phyloP scores from a whole-genome alignment of 768 basidiomycete species.

The Suillus subluteus region DNA sequence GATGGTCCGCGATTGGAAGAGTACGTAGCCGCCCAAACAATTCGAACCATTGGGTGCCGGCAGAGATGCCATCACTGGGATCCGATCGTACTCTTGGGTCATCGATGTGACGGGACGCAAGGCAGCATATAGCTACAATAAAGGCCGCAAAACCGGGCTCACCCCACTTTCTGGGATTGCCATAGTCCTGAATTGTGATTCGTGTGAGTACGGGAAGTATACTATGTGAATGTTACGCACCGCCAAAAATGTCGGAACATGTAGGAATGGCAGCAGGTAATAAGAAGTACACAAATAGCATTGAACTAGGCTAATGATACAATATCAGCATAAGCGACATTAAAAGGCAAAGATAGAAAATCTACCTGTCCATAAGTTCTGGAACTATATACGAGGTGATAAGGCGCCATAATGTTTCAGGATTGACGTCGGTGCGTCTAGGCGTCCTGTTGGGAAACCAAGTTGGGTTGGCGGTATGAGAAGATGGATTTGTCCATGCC shows the following conservation, averaged over 20 bases:
- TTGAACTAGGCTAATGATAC: constrained; percentile 63
- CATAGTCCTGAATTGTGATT: constrained; percentile 68
- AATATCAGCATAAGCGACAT: constrained; percentile 19
- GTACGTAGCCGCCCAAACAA: constrained; percentile 85
- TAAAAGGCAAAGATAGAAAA: constrained; percentile 22
- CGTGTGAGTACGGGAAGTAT: constrained; percentile 21
- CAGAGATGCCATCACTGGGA: constrained; percentile 81
- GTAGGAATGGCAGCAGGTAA: constrained; percentile 89
- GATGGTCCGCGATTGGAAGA: constrained; percentile 85
- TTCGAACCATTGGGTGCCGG: constrained; percentile 91
- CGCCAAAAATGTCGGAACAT: constrained; percentile 85
- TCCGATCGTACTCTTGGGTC: constrained; percentile 87
- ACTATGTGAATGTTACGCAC: constrained; percentile 43
- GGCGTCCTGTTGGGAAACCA: constrained; percentile 88
- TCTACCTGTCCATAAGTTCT: constrained; percentile 91
- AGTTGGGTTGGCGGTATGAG: constrained; percentile 44
- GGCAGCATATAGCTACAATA: constrained; percentile 90
- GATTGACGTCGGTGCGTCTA: constrained; percentile 77
- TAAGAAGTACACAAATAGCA: constrained; percentile 92
- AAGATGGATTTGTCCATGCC: constrained; percentile 34
- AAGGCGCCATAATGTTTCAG: constrained; percentile 84
- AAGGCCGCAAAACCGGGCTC: constrained; percentile 95
- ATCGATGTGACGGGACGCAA: constrained; percentile 91
- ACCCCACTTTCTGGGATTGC: constrained; percentile 92
- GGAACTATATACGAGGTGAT: constrained; percentile 87